Evolutionary conservation across 371 early-diverging fungal species (phyloP), one percentile per base, ranked within the genome.

Genomic region (Mucor indicus): DNA sequence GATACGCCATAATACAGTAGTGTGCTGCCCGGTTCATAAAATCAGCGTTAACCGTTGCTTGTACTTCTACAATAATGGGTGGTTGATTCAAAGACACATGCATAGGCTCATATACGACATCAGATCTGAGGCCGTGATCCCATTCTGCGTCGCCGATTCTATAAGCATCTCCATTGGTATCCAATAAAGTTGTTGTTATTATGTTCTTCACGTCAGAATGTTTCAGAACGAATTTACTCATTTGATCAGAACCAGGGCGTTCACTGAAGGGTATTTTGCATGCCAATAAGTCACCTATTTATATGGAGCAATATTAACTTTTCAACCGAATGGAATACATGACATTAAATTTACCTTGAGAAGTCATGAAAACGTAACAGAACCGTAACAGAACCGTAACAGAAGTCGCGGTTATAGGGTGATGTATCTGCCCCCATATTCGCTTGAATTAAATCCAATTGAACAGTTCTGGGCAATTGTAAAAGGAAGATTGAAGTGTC

Each of bases 161-260:
- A 42, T 54, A 54, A 42, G 42, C 48, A 42, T 48, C 37, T 47
- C 54, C 42, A 48, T 46, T 36, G 30, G 20, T 29, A 43, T 47
- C 42, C 36, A 47, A 4, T 36, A 42, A 41, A 48, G 36, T 35
- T 47, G 12, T 42, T 17, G 38, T 36, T 12, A 47, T 48, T 41
- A 53, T 53, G 21, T 45, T 53, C 48, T 53, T 47, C 48, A 53
- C 47, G 37, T 42, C 46, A 47, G 35, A 22, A 41, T 53, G 48
- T 47, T 47, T 53, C 42, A 47, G 30, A 42, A 53, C 12, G 48
- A 42, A 41, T 53, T 53, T 53, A 17, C 47, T 53, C 41, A 42
- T 41, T 47, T 40, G 33, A 35, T 53, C 54, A 41, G 37, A 6
- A 35, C 42, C 43, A 53, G 36, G 47, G 0, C 15, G 47, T 47